Percentiles rank a stretch among this genome's conserved stretches.
These are phyloP conservation scores for Vanilla planifolia DNA, from an alignment of 106 monocot species.

Conservation along the genomic window DNA sequence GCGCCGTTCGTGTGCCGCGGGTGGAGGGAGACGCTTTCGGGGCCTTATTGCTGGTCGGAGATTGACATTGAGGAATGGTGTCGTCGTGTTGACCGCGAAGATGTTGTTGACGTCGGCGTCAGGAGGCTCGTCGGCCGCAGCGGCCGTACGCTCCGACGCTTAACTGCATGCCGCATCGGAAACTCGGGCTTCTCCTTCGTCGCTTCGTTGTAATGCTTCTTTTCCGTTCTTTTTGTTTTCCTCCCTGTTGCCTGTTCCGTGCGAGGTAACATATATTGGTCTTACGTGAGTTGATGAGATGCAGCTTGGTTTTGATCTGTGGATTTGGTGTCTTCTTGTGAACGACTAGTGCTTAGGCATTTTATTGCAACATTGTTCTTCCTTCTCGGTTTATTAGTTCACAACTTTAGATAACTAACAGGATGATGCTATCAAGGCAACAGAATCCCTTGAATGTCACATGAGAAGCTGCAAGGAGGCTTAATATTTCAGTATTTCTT, in stretches of 20 bases:
- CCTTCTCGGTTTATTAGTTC: too few species aligned
- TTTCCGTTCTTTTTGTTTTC: neutral
- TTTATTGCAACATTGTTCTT: too few species aligned
- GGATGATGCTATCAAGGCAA: too few species aligned
- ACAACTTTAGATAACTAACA: too few species aligned
- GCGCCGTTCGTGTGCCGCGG: constrained; percentile 41
- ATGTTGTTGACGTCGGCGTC: constrained; percentile 25
- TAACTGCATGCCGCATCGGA: constrained; percentile 36
- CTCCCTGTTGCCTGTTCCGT: too few species aligned
- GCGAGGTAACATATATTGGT: too few species aligned
- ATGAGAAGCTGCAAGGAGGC: too few species aligned
- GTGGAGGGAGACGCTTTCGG: constrained; percentile 32
- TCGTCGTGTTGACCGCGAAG: constrained; percentile 30
- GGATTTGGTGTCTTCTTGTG: too few species aligned
- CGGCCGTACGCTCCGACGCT: constrained; percentile 16
- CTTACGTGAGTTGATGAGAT: neutral
- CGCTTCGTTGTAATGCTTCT: neutral
- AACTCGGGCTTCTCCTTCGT: constrained; percentile 20
- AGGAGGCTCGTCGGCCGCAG: constrained; percentile 17
- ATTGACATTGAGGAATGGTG: constrained; percentile 37
- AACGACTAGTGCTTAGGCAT: too few species aligned
- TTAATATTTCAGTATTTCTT: too few species aligned
- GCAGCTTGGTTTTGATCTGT: too few species aligned
- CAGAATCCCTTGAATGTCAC: too few species aligned
- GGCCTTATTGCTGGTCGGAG: constrained; percentile 34